Conservation (phyloP, 2,329 filamentous ascomycete species). For the Hymenoscyphus repandus region DNA sequence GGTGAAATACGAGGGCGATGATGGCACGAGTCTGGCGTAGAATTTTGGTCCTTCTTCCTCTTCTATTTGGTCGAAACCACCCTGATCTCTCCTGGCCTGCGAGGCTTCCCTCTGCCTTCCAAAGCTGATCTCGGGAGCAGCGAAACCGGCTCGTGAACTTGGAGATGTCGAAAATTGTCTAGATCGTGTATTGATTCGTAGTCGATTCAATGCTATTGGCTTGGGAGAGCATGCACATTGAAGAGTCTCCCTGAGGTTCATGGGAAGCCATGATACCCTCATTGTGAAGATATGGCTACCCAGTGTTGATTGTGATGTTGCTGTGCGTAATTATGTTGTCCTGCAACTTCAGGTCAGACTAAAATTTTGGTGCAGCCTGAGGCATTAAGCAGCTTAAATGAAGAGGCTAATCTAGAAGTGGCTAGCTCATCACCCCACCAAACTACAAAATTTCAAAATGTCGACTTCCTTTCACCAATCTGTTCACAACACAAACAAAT, state of each 20-base stretch:
- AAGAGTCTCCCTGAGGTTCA: slow-evolving; percentile 23
- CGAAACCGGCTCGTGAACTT: slow-evolving; percentile 32
- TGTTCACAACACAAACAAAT: slow-evolving; percentile 1
- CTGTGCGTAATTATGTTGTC: too few relatives aligned
- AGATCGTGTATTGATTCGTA: slow-evolving; percentile 13
- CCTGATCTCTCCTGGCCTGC: background rate
- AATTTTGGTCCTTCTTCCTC: slow-evolving; percentile 34
- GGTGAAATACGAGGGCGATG: slow-evolving; percentile 92
- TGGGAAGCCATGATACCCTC: slow-evolving; percentile 29
- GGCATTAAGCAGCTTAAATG: background rate
- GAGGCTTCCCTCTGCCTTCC: slow-evolving; percentile 13
- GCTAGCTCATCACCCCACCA: background rate
- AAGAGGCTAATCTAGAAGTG: background rate
- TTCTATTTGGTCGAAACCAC: slow-evolving; percentile 12
- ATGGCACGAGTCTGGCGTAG: slow-evolving; percentile 68
- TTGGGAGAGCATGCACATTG: slow-evolving; percentile 18
- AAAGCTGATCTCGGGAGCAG: slow-evolving; percentile 41
- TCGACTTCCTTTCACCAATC: background rate
- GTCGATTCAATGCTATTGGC: slow-evolving; percentile 11
- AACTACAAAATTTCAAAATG: slow-evolving; percentile 1
- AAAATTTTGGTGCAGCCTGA: too few relatives aligned
- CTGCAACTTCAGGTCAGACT: too few relatives aligned
- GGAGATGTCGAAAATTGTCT: slow-evolving; percentile 27
- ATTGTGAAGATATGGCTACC: slow-evolving; percentile 22
- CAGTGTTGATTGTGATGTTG: background rate